Percentiles rank a stretch among this genome's conserved stretches.
Conservation (phyloP, 176 grass and related monocot species). For the Avena sativa region DNA sequence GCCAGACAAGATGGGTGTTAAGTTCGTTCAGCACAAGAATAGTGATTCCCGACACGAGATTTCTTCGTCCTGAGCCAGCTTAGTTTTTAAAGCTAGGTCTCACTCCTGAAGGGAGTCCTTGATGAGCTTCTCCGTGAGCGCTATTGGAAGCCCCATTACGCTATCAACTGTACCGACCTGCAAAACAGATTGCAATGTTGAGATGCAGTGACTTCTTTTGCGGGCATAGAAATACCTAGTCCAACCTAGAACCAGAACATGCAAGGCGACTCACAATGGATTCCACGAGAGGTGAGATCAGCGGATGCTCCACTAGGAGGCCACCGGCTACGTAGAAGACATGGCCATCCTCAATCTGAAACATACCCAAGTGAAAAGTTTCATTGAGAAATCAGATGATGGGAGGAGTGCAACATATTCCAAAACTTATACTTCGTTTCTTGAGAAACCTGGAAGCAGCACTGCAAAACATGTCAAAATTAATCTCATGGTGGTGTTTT, state of each 20-base stretch:
- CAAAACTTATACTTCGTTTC: neutral
- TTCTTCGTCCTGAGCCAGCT: slow-evolving; percentile 19
- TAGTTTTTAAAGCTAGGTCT: slow-evolving; percentile 28
- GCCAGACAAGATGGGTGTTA: neutral
- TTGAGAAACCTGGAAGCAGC: neutral
- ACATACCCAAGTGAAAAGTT: slow-evolving; percentile 29
- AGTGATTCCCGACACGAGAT: slow-evolving; percentile 1
- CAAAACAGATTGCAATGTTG: neutral
- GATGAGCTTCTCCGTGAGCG: slow-evolving; percentile 86
- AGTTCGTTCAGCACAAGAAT: neutral
- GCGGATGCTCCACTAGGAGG: slow-evolving; percentile 87
- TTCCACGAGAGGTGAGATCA: slow-evolving; percentile 93
- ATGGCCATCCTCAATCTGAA: slow-evolving; percentile 87
- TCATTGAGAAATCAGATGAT: neutral
- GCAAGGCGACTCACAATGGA: slow-evolving; percentile 71
- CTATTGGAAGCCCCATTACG: slow-evolving; percentile 90
- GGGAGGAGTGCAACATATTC: neutral
- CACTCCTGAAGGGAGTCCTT: slow-evolving; percentile 57
- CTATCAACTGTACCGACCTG: slow-evolving; percentile 94
- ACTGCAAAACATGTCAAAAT: neutral
- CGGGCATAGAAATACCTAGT: neutral
- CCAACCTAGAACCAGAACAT: slow-evolving; percentile 30
- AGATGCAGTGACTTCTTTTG: neutral
- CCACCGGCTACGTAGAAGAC: slow-evolving; percentile 95
- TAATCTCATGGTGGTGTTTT: neutral